Evolutionary conservation across 1,284 basidiomycete species (phyloP), one percentile per base, ranked within the genome.

Genomic region (Cryptococcus maquisensis): DNA sequence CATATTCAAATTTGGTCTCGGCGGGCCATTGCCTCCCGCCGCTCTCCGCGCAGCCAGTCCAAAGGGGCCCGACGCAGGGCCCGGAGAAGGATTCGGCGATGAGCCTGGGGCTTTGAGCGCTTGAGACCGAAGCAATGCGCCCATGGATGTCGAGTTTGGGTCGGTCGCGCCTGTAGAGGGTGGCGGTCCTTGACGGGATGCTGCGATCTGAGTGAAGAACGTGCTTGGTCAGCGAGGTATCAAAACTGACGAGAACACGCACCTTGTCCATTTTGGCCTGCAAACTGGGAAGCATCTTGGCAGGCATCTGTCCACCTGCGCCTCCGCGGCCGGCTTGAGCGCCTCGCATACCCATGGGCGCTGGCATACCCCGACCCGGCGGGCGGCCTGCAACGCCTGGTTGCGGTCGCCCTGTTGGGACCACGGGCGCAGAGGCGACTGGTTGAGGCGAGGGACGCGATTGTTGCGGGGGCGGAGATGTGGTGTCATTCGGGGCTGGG

Each of bases 201-300:
- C 66, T 20, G 64, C 68, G 44, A 64, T 55, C 67, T 63, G 54
- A 36, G 20, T 21, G 16, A 24, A 8, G 32, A 21, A 12, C 32
- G 12, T 23, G 12, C 18, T 23, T 45, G 6, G 43, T 28, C 43
- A 32, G 23, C 21, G 28, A 13, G 28, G 44, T 7, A n/a, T 13
- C 44, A 10, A 16, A 15, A 24, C 21, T 8, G 46, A 20, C 21
- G 35, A 23, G 35, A 5, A n/a, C 1, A 64, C 71, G 52, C 52
- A 72, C 71, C 62, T 64, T 89, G 51, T 88, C 88, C 84, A 97
- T 88, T 79, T 94, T 96, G 57, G 90, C 90, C 71, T 93, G 91
- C 51, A 98, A 81, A 50, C 85, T 84, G 0, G 93, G 90, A 0
- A 94, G 93, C 59, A 95, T 64, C 39, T 69, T 65, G 20, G 63